Percentiles rank a stretch among this genome's conserved stretches.
Conservation (phyloP, 306 rosid genomes). For the Prunus mume region DNA sequence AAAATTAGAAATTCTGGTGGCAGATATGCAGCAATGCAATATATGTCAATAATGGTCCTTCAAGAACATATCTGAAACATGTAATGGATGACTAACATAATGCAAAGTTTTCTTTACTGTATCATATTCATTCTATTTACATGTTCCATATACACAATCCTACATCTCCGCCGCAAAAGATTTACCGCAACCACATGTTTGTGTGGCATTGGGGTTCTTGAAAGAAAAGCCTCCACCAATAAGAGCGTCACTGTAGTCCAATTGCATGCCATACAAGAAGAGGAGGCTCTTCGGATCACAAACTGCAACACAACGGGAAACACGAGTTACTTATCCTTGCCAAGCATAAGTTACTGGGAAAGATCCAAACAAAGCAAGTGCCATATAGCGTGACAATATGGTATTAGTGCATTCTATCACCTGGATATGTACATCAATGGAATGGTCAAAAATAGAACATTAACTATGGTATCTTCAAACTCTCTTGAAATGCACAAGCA, state of each 20-base stretch:
- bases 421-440: neutral
- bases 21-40: neutral
- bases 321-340: constrained; percentile 4
- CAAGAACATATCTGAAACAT: neutral
- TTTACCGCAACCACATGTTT: constrained; percentile 98
- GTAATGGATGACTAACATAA: neutral
- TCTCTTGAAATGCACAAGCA: neutral
- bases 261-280: constrained; percentile 89
- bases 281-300: constrained; percentile 97
- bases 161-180: constrained; percentile 90
- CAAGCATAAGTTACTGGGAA: neutral
- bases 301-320: constrained; percentile 47
- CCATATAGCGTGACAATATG: neutral
- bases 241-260: constrained; percentile 93
- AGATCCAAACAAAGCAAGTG: neutral
- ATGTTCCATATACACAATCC: constrained; percentile 33
- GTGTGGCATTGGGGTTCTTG: constrained; percentile 93
- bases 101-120: neutral
- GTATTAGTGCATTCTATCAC: neutral
- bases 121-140: constrained; percentile 21
- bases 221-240: constrained; percentile 96
- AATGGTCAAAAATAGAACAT: neutral
- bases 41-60: neutral
- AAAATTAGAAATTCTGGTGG: neutral
- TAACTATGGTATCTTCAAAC: neutral